Base-by-base conservation (phyloP, 169 alveolate genomes). In the Babesia ovata region DNA sequence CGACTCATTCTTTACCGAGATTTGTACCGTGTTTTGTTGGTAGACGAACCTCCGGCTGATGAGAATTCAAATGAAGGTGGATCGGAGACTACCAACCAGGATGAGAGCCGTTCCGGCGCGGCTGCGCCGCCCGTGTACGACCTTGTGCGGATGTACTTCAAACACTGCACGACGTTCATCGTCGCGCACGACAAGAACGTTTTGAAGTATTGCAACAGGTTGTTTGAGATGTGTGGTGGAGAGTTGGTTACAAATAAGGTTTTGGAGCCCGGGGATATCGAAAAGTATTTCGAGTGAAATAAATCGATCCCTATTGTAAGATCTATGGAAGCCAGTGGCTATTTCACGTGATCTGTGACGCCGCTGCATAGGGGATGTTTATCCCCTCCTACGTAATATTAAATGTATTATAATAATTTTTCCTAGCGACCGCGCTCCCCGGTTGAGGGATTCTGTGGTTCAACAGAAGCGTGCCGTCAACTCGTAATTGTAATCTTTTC, bases 21-120 rank as follows among this genome's bases (percentile, higher is more conserved):
- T 14, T 70, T 69, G n/a, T 92, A 90, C 73, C 91, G 87, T 52
- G 63, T 92, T 45, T 60, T 92, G 3, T 57, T 92, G 26, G 70
- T 92, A 19, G 96, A 92, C 67, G 96, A 92, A 58, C 94, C 94
- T 42, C 96, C 96, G 36, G 14, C 53, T 48, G 46, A 56, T 21
- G 26, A 67, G 13, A 61, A 36, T 13, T 24, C 21, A 29, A 28
- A 61, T 39, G 36, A 53, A 11, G 21, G 22, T 11, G 61, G n/a
- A 9, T 4, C 61, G 36, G 61, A 12, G 17, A 2, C 42, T 10
- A 29, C 12, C n/a, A 61, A 7, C 53, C 57, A 61, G 42, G 70
- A 29, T 36, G 36, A 17, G 70, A 11, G 36, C 7, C 42, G 39
- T 11, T 7, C 70, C 53, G 24, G 17, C 4, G 19, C 54, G 0